phyloP scores from a whole-genome alignment of 2,329 filamentous ascomycete species.

The Dactylonectria macrodidyma region DNA sequence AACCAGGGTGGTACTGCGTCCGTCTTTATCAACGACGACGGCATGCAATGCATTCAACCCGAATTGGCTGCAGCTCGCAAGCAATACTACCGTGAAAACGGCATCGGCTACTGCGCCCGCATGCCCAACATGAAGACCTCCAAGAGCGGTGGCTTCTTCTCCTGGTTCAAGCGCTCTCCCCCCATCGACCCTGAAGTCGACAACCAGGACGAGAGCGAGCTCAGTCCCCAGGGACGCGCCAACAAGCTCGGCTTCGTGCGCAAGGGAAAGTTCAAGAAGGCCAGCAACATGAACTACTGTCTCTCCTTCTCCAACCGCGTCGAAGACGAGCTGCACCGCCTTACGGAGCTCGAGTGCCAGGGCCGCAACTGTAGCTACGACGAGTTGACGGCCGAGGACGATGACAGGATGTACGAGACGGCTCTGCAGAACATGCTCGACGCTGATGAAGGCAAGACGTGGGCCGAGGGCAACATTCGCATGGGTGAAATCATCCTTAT shows the following conservation, averaged over 20 bases:
- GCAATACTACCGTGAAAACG: conserved; percentile 71
- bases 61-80: conserved; percentile 64
- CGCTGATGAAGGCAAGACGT: conserved; percentile 66
- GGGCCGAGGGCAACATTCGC: conserved; percentile 70
- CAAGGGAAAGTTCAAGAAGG: conserved; percentile 75
- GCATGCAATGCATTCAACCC: conserved; percentile 72
- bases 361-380: conserved; percentile 51
- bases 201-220: conserved; percentile 60
- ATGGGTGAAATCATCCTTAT: conserved; percentile 73
- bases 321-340: conserved; percentile 63
- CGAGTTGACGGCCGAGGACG: conserved; percentile 61
- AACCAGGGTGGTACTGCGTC: conserved; percentile 76
- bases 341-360: conserved; percentile 42
- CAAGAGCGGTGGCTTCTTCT: conserved; percentile 47
- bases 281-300: conserved; percentile 78
- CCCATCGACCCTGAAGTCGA: conserved; percentile 43
- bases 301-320: conserved; percentile 69
- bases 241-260: conserved; percentile 66
- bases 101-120: conserved; percentile 70
- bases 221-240: conserved; percentile 43
- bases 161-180: conserved; percentile 54
- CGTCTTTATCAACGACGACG: conserved; percentile 79
- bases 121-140: conserved; percentile 58
- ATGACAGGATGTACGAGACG: conserved; percentile 60
- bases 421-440: conserved; percentile 62